These are phyloP conservation scores for Suhomyces anneliseae DNA, from an alignment of 1,139 yeast species.

Conservation along the genomic window DNA sequence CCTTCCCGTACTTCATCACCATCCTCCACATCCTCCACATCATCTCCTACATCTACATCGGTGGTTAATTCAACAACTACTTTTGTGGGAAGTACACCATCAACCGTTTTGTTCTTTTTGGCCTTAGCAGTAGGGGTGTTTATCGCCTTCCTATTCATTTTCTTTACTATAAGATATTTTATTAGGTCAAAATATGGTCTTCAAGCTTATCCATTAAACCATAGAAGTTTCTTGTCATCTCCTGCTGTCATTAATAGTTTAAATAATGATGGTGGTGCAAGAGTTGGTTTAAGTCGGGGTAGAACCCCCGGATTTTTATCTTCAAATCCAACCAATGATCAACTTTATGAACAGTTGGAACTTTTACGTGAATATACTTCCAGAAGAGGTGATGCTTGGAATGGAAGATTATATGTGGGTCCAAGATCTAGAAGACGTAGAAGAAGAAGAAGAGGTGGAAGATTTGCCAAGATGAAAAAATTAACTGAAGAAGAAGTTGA, in stretches of 20 bases:
- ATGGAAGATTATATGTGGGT: constrained; percentile 20
- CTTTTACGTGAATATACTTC: constrained; percentile 35
- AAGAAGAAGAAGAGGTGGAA: constrained; percentile 37
- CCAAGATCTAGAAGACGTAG: constrained; percentile 18
- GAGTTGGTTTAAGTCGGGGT: background rate
- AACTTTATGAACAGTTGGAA: constrained; percentile 37
- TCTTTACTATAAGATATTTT: constrained; percentile 60
- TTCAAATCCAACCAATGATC: constrained; percentile 20
- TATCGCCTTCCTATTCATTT: constrained; percentile 54
- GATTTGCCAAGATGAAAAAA: constrained; percentile 51
- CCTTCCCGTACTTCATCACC: background rate
- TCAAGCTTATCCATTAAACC: constrained; percentile 39
- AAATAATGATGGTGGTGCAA: background rate
- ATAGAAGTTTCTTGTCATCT: constrained; percentile 2
- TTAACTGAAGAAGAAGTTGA: constrained; percentile 63
- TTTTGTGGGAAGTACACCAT: constrained; percentile 50
- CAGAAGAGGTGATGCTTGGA: constrained; percentile 32
- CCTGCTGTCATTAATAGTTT: background rate
- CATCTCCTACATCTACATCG: background rate
- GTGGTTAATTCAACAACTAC: background rate
- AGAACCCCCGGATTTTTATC: constrained; percentile 4
- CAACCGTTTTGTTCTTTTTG: constrained; percentile 60
- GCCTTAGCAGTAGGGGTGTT: constrained; percentile 64
- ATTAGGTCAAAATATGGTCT: constrained; percentile 57
- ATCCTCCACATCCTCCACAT: background rate